Conservation (phyloP, 371 early-diverging fungal species). For the Amoeboaphelidium occidentale region DNA sequence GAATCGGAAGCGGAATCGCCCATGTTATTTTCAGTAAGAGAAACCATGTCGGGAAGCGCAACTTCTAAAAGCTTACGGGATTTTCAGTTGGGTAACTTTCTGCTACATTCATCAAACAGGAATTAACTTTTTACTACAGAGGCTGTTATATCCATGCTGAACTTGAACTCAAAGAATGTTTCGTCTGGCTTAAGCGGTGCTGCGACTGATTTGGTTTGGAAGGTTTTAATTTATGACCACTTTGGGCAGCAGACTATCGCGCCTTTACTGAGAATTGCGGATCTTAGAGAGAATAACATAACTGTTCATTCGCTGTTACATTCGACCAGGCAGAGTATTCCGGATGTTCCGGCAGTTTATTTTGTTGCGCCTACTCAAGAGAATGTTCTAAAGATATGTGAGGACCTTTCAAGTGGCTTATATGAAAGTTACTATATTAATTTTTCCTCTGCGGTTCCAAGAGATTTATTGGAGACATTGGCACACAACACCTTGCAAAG, state of each 20-base stretch:
- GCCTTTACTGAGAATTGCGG: slow-evolving; percentile 85
- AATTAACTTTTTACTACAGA: too few relatives aligned
- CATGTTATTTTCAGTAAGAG: too few relatives aligned
- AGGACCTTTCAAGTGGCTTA: slow-evolving; percentile 69
- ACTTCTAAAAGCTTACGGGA: too few relatives aligned
- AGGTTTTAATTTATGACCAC: slow-evolving; percentile 85
- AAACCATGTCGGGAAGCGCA: too few relatives aligned
- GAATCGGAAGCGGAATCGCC: too few relatives aligned
- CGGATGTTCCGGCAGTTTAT: slow-evolving; percentile 94
- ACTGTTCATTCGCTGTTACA: slow-evolving; percentile 60
- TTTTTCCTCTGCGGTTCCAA: slow-evolving; percentile 64
- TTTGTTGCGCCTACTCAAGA: slow-evolving; percentile 77
- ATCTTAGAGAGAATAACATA: slow-evolving; percentile 91
- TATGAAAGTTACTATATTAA: slow-evolving; percentile 92
- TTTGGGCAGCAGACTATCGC: slow-evolving; percentile 85
- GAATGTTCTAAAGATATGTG: slow-evolving; percentile 38
- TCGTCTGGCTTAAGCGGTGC: too few relatives aligned
- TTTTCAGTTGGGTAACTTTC: too few relatives aligned
- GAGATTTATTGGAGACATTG: slow-evolving; percentile 77
- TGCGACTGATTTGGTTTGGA: slow-evolving; percentile 45
- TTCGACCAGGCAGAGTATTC: slow-evolving; percentile 40
- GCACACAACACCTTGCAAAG: slow-evolving; percentile 42
- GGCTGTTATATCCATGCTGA: too few relatives aligned
- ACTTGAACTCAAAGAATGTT: too few relatives aligned
- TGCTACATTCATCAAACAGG: too few relatives aligned